These are phyloP conservation scores for Arabidopsis hybrid DNA, from an alignment of 441 rosid genomes.

Conservation along the genomic window DNA sequence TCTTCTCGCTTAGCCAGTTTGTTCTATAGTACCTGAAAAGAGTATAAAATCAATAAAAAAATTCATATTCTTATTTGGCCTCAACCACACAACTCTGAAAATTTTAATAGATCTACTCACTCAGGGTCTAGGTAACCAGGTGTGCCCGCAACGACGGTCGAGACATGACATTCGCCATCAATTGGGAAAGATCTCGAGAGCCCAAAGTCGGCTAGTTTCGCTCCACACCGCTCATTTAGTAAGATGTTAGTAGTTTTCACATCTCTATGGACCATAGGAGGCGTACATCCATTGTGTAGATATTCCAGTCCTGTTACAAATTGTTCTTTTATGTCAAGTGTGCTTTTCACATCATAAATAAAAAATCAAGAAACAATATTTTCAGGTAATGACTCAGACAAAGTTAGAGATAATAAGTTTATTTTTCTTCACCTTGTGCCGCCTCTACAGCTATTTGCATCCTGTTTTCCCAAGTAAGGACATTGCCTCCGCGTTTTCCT, in stretches of 20 bases:
- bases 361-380: neutral
- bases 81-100: neutral
- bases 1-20: constrained; percentile 44
- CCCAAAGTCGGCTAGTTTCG: constrained; percentile 59
- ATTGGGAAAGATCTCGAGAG: constrained; percentile 47
- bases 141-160: constrained; percentile 45
- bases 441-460: constrained; percentile 58
- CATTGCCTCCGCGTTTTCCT: constrained; percentile 34
- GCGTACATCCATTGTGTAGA: constrained; percentile 54
- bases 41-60: neutral
- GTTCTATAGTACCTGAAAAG: constrained; percentile 43
- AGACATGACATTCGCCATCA: constrained; percentile 40
- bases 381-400: neutral
- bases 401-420: neutral
- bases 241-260: constrained; percentile 56
- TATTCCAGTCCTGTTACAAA: constrained; percentile 53
- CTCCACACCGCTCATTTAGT: constrained; percentile 45
- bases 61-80: neutral
- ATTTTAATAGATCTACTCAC: constrained; percentile 35
- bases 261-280: constrained; percentile 59
- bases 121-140: constrained; percentile 53
- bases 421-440: constrained; percentile 51
- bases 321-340: neutral
- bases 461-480: constrained; percentile 53
- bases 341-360: neutral